Conservation (phyloP, 2,329 filamentous ascomycete species). For the Alternaria dauci region DNA sequence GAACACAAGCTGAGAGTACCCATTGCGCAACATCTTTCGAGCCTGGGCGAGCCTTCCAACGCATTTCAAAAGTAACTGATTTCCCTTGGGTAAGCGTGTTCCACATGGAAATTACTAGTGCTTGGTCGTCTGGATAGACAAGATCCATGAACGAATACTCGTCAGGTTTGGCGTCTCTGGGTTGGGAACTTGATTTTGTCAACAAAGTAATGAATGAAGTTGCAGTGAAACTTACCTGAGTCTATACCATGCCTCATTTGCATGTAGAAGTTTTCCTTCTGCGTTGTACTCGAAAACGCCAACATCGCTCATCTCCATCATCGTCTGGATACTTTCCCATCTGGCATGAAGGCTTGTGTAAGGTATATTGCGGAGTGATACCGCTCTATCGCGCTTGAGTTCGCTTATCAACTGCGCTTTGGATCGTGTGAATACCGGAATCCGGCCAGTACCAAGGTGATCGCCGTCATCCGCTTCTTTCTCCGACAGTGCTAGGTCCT, state of each 20-base stretch:
- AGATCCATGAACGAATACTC: constrained; percentile 45
- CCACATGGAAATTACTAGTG: constrained; percentile 42
- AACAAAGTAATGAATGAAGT: not conserved
- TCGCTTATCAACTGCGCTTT: constrained; percentile 16
- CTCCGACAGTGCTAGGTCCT: not conserved
- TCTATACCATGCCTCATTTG: constrained; percentile 43
- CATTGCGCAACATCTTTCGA: constrained; percentile 31
- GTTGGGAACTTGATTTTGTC: constrained; percentile 29
- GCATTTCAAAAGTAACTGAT: constrained; percentile 46
- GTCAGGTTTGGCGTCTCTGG: constrained; percentile 25
- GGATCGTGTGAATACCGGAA: constrained; percentile 14
- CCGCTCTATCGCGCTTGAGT: constrained; percentile 5
- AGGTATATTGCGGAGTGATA: constrained; percentile 13
- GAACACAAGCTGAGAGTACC: constrained; percentile 42
- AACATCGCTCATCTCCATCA: constrained; percentile 50
- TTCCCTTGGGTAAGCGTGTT: constrained; percentile 37
- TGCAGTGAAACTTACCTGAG: constrained; percentile 23
- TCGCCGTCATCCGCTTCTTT: not conserved
- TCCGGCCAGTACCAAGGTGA: not conserved
- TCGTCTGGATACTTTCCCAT: constrained; percentile 40
- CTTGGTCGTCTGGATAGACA: constrained; percentile 37
- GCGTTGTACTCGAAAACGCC: constrained; percentile 44
- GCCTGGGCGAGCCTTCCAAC: constrained; percentile 38
- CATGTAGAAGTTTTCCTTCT: constrained; percentile 37
- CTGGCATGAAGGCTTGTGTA: constrained; percentile 28